Percentiles rank a stretch among this genome's conserved stretches.
Evolutionary conservation across 176 grass and related monocot genomes (phyloP).

Genomic region (Avena sativa): DNA sequence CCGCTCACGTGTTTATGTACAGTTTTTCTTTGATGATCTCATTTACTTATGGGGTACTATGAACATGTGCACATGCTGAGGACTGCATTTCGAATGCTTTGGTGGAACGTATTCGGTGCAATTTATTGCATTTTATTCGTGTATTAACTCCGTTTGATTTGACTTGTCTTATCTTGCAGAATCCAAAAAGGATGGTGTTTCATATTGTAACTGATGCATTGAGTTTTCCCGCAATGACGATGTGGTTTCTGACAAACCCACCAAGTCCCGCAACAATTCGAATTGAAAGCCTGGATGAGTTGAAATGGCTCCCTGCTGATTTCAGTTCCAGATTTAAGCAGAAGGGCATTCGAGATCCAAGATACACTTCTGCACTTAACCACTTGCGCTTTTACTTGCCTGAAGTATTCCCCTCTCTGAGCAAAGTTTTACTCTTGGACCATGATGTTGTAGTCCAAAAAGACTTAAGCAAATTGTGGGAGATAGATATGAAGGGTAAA

Average conservation of each 20-base stretch:
- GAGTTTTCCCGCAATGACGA: constrained; percentile 86
- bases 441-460: constrained; percentile 89
- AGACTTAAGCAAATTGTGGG: constrained; percentile 68
- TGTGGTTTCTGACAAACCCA: constrained; percentile 88
- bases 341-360: constrained; percentile 54
- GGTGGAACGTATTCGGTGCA: neutral
- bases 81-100: neutral
- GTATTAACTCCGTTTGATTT: neutral
- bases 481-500: constrained; percentile 67
- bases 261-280: constrained; percentile 59
- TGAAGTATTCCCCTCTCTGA: constrained; percentile 77
- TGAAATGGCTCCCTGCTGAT: constrained; percentile 59
- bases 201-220: constrained; percentile 84
- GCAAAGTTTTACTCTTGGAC: constrained; percentile 87
- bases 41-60: constrained; percentile 37
- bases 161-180: constrained; percentile 53
- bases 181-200: constrained; percentile 78
- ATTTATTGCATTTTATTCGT: constrained; percentile 9
- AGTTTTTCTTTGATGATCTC: neutral
- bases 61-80: neutral
- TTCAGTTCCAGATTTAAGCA: constrained; percentile 74
- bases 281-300: constrained; percentile 63
- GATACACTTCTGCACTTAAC: constrained; percentile 80
- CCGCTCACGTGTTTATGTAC: neutral
- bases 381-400: constrained; percentile 94